Conservation (phyloP, 129 eudicot species). For the Scalesia atractyloides region DNA sequence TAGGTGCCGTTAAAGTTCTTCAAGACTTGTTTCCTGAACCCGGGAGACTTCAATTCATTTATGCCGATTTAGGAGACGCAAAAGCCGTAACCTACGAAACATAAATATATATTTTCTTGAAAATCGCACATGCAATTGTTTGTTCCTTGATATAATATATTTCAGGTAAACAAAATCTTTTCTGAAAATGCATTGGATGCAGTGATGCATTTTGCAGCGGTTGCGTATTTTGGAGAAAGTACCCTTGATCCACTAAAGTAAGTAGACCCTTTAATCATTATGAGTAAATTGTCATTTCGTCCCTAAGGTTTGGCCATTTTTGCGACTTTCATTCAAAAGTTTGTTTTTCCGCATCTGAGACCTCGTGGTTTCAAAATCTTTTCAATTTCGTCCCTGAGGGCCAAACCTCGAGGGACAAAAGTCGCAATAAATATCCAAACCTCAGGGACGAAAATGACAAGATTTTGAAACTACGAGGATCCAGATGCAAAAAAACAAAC, state of each 20-base stretch:
- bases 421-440: no score
- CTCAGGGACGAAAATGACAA: no score
- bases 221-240: slow-evolving; percentile 94
- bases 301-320: no score
- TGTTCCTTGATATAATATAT: slow-evolving; percentile 32
- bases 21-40: slow-evolving; percentile 73
- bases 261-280: slow-evolving; percentile 3
- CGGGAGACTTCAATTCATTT: slow-evolving; percentile 81
- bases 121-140: not conserved
- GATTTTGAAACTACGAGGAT: no score
- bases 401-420: no score
- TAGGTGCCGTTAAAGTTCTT: slow-evolving; percentile 70
- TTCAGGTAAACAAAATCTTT: slow-evolving; percentile 70
- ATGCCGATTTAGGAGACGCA: slow-evolving; percentile 83
- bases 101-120: not conserved
- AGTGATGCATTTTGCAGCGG: slow-evolving; percentile 95
- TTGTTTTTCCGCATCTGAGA: no score
- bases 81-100: slow-evolving; percentile 55
- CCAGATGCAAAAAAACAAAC: no score
- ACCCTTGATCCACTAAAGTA: slow-evolving; percentile 85
- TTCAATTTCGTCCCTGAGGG: no score
- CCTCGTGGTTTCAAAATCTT: no score
- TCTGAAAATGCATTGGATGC: slow-evolving; percentile 88
- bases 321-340: no score
- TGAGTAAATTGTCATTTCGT: not conserved